Evolutionary conservation across 1,139 yeast species (phyloP).

Genomic region (Trichomonascaceae sp.): DNA sequence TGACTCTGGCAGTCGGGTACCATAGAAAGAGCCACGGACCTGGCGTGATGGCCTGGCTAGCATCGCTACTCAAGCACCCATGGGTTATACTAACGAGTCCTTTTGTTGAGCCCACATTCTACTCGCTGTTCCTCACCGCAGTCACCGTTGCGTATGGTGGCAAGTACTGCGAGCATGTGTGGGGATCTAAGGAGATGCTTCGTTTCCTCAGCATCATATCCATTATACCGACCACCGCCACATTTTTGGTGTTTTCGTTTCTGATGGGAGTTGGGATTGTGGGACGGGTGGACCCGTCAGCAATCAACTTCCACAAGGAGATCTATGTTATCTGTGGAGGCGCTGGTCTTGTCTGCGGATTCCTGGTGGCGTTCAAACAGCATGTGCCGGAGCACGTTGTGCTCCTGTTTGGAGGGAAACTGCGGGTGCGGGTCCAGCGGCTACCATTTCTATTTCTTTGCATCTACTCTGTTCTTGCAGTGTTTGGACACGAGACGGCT

Average conservation of each 20-base stretch:
- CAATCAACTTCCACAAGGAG: constrained; percentile 14
- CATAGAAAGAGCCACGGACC: constrained; percentile 2
- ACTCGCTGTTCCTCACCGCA: constrained; percentile 38
- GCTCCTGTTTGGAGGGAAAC: constrained; percentile 45
- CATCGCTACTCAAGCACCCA: constrained; percentile 33
- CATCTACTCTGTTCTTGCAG: constrained; percentile 14
- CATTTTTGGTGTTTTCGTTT: constrained; percentile 3
- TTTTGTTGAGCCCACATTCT: constrained; percentile 50
- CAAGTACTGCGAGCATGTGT: constrained; percentile 36
- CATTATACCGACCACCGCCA: constrained; percentile 36
- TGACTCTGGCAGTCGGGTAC: constrained; percentile 5
- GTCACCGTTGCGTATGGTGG: constrained; percentile 43
- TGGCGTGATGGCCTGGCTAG: constrained; percentile 19
- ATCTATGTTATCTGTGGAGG: constrained; percentile 46
- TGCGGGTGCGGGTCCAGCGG: constrained; percentile 55
- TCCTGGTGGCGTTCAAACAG: constrained; percentile 77
- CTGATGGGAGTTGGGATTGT: not conserved
- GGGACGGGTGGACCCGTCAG: not conserved
- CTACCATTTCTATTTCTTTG: constrained; percentile 53
- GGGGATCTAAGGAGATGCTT: constrained; percentile 49
- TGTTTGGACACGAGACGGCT: constrained; percentile 11
- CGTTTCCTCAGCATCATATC: constrained; percentile 48
- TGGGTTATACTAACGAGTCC: constrained; percentile 66
- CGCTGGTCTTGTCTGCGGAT: constrained; percentile 56
- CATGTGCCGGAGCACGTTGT: constrained; percentile 79